A percentile compares a stretch with the other conserved stretches of the same genome.
Conservation (phyloP, 306 rosid species). For the Quercus variabilis region DNA sequence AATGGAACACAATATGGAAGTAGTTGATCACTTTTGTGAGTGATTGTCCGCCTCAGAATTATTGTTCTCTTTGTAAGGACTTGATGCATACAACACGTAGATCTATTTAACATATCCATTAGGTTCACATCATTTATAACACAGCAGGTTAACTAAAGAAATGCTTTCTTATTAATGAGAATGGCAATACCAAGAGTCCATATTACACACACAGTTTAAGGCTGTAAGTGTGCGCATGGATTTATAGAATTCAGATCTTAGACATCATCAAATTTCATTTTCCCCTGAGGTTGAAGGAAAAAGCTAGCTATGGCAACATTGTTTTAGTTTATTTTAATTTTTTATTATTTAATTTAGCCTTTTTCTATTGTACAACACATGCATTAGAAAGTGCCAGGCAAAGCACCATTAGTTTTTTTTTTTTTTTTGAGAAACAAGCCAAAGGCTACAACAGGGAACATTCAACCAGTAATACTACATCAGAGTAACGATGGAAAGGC, state of each 20-base stretch:
- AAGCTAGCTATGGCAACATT: background rate
- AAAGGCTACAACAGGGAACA: too few relatives aligned
- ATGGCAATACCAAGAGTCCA: background rate
- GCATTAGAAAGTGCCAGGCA: background rate
- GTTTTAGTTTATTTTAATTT: background rate
- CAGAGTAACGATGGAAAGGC: too few relatives aligned
- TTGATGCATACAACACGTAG: background rate
- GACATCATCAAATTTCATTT: background rate
- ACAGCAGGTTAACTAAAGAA: background rate
- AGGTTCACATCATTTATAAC: background rate
- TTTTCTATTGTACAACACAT: background rate
- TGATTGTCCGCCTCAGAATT: background rate
- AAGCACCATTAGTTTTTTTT: background rate
- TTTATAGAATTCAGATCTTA: background rate
- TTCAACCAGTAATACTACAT: too few relatives aligned
- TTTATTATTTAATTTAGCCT: background rate
- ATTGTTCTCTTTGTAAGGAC: background rate
- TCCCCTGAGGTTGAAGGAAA: background rate
- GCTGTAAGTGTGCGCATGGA: background rate
- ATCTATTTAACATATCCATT: background rate
- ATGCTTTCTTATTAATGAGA: background rate
- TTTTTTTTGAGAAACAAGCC: too few relatives aligned
- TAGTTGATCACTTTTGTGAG: background rate
- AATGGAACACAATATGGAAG: background rate
- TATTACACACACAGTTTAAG: background rate